phyloP scores from a whole-genome alignment of 2,329 filamentous ascomycete genomes.

The Talaromyces islandicus region DNA sequence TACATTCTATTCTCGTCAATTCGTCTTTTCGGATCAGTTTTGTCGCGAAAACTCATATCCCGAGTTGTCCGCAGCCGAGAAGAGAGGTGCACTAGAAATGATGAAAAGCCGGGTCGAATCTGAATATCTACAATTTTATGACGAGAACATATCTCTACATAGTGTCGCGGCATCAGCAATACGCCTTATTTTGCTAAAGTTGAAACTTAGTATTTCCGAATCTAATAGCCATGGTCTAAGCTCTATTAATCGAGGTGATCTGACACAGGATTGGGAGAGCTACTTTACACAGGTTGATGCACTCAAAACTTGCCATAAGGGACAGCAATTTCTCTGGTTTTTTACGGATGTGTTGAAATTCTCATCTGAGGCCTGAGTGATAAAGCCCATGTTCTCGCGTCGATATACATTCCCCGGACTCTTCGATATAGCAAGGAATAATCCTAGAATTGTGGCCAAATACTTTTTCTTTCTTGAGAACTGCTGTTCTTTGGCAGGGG shows the following conservation, averaged over 20 bases:
- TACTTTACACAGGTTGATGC: not conserved
- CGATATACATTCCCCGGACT: not conserved
- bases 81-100: conserved; percentile 14
- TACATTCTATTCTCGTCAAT: conserved; percentile 15
- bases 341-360: not conserved
- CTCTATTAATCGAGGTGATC: not conserved
- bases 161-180: not conserved
- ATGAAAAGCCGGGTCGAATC: conserved; percentile 12
- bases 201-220: not conserved
- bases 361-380: not conserved
- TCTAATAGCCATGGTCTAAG: not conserved
- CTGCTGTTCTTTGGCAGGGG: no score
- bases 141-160: conserved; percentile 6
- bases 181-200: not conserved
- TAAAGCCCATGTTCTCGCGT: no score
- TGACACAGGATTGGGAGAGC: not conserved
- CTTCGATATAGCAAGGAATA: no score
- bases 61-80: conserved; percentile 10
- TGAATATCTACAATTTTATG: conserved; percentile 14
- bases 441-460: no score
- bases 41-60: conserved; percentile 14
- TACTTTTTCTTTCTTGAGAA: no score
- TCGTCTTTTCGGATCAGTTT: conserved; percentile 18
- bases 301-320: not conserved
- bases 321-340: not conserved